Base-by-base conservation (phyloP, 2,329 filamentous ascomycete genomes). In the Scleromitrula shiraiana region DNA sequence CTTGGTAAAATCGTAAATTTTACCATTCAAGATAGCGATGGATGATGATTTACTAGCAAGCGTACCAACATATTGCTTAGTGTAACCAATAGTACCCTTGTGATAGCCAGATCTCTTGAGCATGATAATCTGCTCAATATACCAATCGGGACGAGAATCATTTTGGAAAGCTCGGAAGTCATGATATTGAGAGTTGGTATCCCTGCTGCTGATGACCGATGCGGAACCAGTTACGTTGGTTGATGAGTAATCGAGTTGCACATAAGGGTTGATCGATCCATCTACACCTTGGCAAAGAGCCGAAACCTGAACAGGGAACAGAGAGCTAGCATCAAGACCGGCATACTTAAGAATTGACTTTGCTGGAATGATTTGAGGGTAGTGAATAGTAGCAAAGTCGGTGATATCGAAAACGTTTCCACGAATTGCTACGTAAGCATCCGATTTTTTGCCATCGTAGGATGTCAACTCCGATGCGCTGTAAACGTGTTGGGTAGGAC, bases 301-400 rank as follows among this genome's bases (percentile, higher is more conserved):
- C 4, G 85, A 94, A 14, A 98, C 91, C 65, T 98, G 93, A 1
- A 98, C 76, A 0, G 94, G 93, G 70, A 98, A 98, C 9, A 98
- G 75, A 32, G 77, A 73, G 19, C 87, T 94, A n/a, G 90, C 83
- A 61, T 98, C 94, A 36, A 80, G 70, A 45, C 93, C 93, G 40
- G 85, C 90, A 59, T 97, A 98, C 58, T 85, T 83, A 54, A 84
- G 72, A 39, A 97, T 68, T 7, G 74, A 68, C 53, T 80, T 80
- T 27, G 73, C 61, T 27, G 71, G 78, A 40, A 80, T 67, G 35
- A 71, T 71, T 14, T 70, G 73, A 0, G 88, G 89, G 64, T 95
- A 95, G 64, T 98, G 94, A 23, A 70, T 71, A 2, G 85, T 79
- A 36, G 83, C 75, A 61, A 88, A 96, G 0, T 73, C 68, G 5